Evolutionary conservation across 805 yeast genomes (phyloP), one percentile per base, ranked within the genome.

Genomic region (Candida boidinii): DNA sequence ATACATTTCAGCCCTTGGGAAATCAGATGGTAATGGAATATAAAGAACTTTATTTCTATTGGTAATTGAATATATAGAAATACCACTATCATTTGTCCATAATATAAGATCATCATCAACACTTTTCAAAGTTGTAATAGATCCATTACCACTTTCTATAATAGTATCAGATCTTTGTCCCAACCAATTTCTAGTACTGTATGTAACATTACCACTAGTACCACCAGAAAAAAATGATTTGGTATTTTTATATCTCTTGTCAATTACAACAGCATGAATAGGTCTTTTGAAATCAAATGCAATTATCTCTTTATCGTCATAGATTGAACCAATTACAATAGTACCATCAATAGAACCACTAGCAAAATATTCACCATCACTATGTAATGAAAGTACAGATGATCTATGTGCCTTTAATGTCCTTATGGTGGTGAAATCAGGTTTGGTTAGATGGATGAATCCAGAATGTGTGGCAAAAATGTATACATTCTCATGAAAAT

Each of bases 281-380:
- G 97, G 96, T 19, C 96, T 63, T 45, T 81, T 79, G 54, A 87
- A 83, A 54, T 88, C 94, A 44, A 73, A 79, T 3, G 86, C 87
- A 0, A 69, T 63, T 3, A 81, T 73, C 44, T 81, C 92, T 4
- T 63, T 58, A 14, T 72, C 73, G 40, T 79, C 82, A 2, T 42
- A 37, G 1, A 84, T 60, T 2, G 87, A 71, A 0, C 95, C 92
- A 4, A 86, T 71, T 2, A 86, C 86, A 0, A 90, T 81, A 0
- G 95, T 82, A 1, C 98, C 98, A 51, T 92, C 98, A 63, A 90
- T 79, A 0, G 96, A 86, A 0, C 88, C 95, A 0, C 94, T 78
- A 0, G 92, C 94, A 38, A 92, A 74, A 46, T 68, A 75, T 7
- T 56, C 56, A 1, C 94, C 92, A 48, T 85, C 94, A 2, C 81